Conservation (phyloP, 768 basidiomycete species). For the Suillus plorans region DNA sequence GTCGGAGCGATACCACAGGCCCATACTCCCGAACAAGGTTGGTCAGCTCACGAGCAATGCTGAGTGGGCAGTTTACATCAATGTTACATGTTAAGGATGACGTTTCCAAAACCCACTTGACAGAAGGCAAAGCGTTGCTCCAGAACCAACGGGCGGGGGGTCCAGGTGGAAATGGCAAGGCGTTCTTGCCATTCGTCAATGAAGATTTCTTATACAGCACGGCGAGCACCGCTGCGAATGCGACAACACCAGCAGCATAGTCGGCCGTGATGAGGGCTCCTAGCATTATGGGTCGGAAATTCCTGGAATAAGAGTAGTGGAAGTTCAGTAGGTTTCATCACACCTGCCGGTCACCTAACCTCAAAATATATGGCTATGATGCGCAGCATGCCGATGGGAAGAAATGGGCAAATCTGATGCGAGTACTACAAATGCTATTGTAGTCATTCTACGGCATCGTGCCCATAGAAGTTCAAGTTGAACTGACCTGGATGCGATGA, state of each 20-base stretch:
- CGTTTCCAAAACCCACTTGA: conserved; percentile 2
- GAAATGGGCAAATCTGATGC: background rate
- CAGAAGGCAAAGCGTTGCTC: conserved; percentile 6
- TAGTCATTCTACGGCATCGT: background rate
- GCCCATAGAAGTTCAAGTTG: no score
- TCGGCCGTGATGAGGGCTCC: background rate
- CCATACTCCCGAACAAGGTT: conserved; percentile 59
- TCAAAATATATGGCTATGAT: background rate
- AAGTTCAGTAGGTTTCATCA: background rate
- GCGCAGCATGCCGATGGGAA: background rate
- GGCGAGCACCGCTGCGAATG: background rate
- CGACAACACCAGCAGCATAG: conserved; percentile 8
- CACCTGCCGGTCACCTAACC: background rate
- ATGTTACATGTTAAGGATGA: no score
- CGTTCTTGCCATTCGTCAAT: conserved; percentile 4
- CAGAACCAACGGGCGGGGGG: conserved; percentile 13
- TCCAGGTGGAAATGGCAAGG: conserved; percentile 6
- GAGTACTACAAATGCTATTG: background rate
- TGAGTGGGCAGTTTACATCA: background rate
- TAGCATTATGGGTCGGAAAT: background rate
- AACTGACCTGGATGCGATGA: no score
- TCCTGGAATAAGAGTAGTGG: background rate
- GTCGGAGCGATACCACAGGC: conserved; percentile 53
- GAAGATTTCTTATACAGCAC: conserved; percentile 9
- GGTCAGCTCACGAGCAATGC: conserved; percentile 35